phyloP scores from a whole-genome alignment of 148 eudicot genomes.

The Rhododendron simsii region DNA sequence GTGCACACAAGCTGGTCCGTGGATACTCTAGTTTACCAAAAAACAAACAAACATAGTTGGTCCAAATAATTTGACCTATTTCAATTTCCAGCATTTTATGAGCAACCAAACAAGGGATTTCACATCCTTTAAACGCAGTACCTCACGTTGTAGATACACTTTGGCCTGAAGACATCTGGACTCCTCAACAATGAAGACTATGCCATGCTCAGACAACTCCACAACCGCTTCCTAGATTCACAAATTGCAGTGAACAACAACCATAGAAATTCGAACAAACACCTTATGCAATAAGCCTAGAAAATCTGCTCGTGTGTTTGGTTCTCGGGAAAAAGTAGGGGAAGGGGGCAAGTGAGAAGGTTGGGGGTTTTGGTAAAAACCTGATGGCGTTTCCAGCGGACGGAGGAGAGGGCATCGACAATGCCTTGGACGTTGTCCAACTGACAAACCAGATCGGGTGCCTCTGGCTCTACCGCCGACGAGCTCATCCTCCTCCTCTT shows the following conservation, averaged over 20 bases:
- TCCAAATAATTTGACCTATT: not conserved
- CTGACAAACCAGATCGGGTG: constrained; percentile 61
- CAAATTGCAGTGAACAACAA: not conserved
- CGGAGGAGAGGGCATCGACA: constrained; percentile 88
- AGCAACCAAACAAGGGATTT: not conserved
- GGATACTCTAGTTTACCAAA: too few relatives aligned
- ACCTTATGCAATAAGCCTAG: constrained; percentile 20
- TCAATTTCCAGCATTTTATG: not conserved
- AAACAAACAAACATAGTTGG: not conserved
- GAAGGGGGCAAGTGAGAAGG: not conserved
- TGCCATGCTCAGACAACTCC: constrained; percentile 89
- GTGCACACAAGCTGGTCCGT: too few relatives aligned
- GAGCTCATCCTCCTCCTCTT: constrained; percentile 40
- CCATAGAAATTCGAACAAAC: not conserved
- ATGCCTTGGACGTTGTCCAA: constrained; percentile 93
- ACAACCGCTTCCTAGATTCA: constrained; percentile 69
- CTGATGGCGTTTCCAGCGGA: constrained; percentile 96
- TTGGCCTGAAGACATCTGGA: constrained; percentile 93
- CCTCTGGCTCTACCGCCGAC: constrained; percentile 43
- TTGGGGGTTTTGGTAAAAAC: constrained; percentile 17
- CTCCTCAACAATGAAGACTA: constrained; percentile 85
- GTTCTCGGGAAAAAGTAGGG: not conserved
- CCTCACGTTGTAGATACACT: constrained; percentile 94
- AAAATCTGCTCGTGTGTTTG: not conserved
- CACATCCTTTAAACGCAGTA: constrained; percentile 9